phyloP scores from a whole-genome alignment of 495 filamentous ascomycete species.

The Penicillium turbatum region DNA sequence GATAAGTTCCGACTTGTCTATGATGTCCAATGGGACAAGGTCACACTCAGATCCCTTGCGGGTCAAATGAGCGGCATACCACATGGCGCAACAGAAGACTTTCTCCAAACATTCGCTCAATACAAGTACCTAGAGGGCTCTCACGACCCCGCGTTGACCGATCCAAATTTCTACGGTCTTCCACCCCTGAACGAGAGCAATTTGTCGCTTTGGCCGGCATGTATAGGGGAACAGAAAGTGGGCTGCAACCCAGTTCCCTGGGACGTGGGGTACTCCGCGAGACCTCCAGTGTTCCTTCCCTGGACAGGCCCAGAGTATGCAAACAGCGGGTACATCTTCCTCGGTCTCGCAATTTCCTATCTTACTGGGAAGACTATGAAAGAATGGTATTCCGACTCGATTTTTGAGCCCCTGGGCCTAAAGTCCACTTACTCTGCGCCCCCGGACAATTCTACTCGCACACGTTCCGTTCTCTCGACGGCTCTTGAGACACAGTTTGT shows the following conservation, averaged over 20 bases:
- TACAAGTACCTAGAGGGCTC: background rate
- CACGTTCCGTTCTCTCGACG: conserved; percentile 21
- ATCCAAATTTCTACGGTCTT: conserved; percentile 28
- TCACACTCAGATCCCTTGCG: conserved; percentile 42
- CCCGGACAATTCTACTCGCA: conserved; percentile 15
- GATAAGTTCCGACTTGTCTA: conserved; percentile 7
- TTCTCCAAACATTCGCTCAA: background rate
- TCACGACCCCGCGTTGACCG: background rate
- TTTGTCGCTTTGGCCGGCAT: conserved; percentile 17
- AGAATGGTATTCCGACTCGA: conserved; percentile 37
- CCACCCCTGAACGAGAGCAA: conserved; percentile 30
- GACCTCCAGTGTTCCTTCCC: conserved; percentile 43
- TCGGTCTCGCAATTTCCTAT: conserved; percentile 51
- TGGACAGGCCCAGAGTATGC: conserved; percentile 52
- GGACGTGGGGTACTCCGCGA: conserved; percentile 11
- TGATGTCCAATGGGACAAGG: conserved; percentile 40
- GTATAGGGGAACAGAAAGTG: conserved; percentile 13
- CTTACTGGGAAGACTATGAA: conserved; percentile 47
- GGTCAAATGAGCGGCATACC: conserved; percentile 39
- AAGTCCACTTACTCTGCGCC: conserved; percentile 37
- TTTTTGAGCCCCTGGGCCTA: conserved; percentile 46
- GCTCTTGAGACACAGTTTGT: conserved; percentile 31
- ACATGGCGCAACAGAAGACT: conserved; percentile 25
- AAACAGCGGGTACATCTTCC: conserved; percentile 51
- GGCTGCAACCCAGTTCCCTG: conserved; percentile 10